Conservation (phyloP, 495 filamentous ascomycete species). For the Daldinia concentrica region DNA sequence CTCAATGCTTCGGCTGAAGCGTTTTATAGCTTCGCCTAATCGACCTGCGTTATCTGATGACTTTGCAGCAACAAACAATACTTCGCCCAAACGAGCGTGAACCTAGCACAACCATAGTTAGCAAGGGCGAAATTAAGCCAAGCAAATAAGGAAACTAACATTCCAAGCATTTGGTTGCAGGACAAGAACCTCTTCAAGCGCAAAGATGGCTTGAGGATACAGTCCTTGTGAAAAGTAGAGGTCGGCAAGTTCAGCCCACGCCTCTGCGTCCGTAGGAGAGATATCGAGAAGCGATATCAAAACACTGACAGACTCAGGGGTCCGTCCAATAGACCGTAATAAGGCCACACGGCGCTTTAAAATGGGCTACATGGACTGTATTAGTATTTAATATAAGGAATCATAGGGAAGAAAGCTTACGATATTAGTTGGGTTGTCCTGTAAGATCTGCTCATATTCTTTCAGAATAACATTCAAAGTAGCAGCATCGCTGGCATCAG, state of each 20-base stretch:
- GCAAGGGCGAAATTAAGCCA: constrained; percentile 18
- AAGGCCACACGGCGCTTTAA: constrained; percentile 86
- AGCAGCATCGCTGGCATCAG: constrained; percentile 70
- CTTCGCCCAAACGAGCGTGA: constrained; percentile 87
- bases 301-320: constrained; percentile 75
- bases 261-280: constrained; percentile 89
- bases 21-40: constrained; percentile 75
- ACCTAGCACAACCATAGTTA: constrained; percentile 62
- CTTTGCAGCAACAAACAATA: constrained; percentile 74
- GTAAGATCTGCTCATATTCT: constrained; percentile 79
- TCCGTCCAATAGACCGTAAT: constrained; percentile 72
- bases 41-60: constrained; percentile 59
- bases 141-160: constrained; percentile 61
- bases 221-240: constrained; percentile 81
- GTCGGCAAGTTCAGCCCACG: constrained; percentile 91
- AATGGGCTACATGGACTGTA: constrained; percentile 67
- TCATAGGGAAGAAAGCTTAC: constrained; percentile 57
- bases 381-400: constrained; percentile 33
- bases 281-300: constrained; percentile 79
- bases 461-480: constrained; percentile 73
- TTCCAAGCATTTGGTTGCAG: constrained; percentile 96
- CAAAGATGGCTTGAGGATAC: constrained; percentile 83
- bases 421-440: constrained; percentile 80
- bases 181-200: constrained; percentile 88
- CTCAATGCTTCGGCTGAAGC: constrained; percentile 90